Base-by-base conservation (phyloP, 768 basidiomycete species). In the Podaxis sp. region DNA sequence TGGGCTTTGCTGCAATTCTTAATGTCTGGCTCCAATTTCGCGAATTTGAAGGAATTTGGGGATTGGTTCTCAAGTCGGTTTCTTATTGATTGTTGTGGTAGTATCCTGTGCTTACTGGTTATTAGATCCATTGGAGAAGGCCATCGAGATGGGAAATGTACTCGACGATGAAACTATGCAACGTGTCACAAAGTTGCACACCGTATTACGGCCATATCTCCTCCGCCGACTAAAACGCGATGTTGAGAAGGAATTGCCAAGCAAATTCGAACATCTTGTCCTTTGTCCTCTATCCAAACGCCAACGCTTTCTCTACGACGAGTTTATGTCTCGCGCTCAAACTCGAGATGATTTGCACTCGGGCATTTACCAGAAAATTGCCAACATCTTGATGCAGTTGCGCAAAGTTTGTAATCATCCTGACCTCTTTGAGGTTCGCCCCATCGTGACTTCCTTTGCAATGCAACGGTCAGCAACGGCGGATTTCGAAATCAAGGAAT, bases 371-470 rank as follows among this genome's bases (percentile, higher is more conserved):
- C 89, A 90, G 73, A 90, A 90, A 73, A 89, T 93, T 47, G 91
- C 91, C 66, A 99, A 99, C 70, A 87, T 96, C 59, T 83, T 98
- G 62, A 99, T 98, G 97, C 97, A 99, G 71, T 82, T 98, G 3
- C 89, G 97, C 58, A 98, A 98, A 77, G 93, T 96, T 46, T 93
- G 93, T 77, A 95, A 92, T 58, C 94, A 98, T 72, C 96, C 95
- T 0, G 90, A 95, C 72, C 78, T 95, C 9, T 95, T 96, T 70
- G 91, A 95, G 72, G 86, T 91, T 54, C 88, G 94, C 66, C 91
- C 94, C 1, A 86, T 88, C 62, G 86, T 85, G 57, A 91, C 83
- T 55, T 93, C 83, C 25, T 92, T 89, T 71, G 85, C 81, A 4
- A 89, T 84, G 86, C 77, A 76, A 61, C 89, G 82, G 65, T 94